Evolutionary conservation across 257 asterid species (phyloP).

Genomic region (Thymus quinquecostatus): DNA sequence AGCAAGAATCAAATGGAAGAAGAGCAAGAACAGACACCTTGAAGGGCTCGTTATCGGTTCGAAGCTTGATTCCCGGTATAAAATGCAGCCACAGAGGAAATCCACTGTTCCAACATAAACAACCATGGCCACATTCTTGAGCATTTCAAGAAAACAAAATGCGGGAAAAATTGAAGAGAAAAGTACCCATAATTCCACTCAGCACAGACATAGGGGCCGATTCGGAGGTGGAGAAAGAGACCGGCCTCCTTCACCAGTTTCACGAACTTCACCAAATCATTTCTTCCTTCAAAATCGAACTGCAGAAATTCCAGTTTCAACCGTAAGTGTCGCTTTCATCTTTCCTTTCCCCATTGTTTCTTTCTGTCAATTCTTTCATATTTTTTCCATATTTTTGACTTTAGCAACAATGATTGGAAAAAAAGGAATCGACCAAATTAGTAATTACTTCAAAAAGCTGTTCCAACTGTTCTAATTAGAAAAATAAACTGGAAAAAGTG

Average conservation of each 20-base stretch:
- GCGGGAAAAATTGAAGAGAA: not conserved
- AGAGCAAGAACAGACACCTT: constrained; percentile 53
- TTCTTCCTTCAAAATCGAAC: constrained; percentile 82
- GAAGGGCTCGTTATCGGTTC: constrained; percentile 80
- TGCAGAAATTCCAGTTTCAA: constrained; percentile 44
- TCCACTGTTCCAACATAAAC: constrained; percentile 58
- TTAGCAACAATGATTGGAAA: constrained; percentile 30
- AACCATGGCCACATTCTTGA: not conserved
- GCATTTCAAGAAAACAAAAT: not conserved
- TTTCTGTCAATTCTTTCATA: not conserved
- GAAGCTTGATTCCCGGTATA: constrained; percentile 72
- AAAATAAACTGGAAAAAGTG: constrained; percentile 26
- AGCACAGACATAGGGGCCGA: constrained; percentile 90
- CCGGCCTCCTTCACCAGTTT: constrained; percentile 78
- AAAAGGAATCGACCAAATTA: constrained; percentile 25
- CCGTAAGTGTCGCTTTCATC: constrained; percentile 34
- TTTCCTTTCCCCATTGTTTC: not conserved
- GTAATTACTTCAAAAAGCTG: constrained; percentile 26
- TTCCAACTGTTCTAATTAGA: not conserved
- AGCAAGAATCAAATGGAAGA: not conserved
- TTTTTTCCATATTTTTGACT: constrained; percentile 1
- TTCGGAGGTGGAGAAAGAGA: constrained; percentile 68
- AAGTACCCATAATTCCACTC: constrained; percentile 92
- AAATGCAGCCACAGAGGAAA: constrained; percentile 96
- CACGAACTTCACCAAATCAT: constrained; percentile 76